phyloP scores from a whole-genome alignment of 768 basidiomycete species.

The Sporobolomyces roseus region DNA sequence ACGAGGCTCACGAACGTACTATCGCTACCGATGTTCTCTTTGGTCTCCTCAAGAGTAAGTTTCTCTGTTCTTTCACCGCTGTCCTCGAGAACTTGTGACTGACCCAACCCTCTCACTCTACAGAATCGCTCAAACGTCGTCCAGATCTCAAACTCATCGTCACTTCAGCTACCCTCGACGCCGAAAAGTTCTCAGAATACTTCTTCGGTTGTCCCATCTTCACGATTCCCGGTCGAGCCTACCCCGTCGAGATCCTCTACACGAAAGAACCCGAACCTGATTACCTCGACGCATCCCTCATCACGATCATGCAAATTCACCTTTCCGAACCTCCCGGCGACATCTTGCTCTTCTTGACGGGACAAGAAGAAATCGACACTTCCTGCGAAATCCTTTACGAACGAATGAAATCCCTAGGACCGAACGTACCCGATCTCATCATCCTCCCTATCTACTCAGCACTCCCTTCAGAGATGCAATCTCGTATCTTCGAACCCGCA shows the following conservation, averaged over 20 bases:
- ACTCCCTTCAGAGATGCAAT: conserved; percentile 95
- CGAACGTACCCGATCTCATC: conserved; percentile 95
- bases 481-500: conserved; percentile 93
- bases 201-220: conserved; percentile 99
- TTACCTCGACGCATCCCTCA: conserved; percentile 95
- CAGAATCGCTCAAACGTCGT: conserved; percentile 90
- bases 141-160: conserved; percentile 97
- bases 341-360: conserved; percentile 91
- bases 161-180: conserved; percentile 97
- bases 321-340: conserved; percentile 81
- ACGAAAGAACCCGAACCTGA: conserved; percentile 97
- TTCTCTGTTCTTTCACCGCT: background rate
- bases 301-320: conserved; percentile 99
- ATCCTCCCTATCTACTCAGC: conserved; percentile 98
- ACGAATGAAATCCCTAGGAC: conserved; percentile 96
- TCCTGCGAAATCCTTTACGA: conserved; percentile 94
- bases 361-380: conserved; percentile 98
- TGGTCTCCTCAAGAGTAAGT: conserved; percentile 80
- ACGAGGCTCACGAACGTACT: conserved; percentile 97
- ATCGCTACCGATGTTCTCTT: conserved; percentile 98
- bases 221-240: conserved; percentile 99
- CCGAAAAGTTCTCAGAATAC: conserved; percentile 99
- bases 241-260: conserved; percentile 95
- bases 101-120: conserved; percentile 4
- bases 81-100: background rate